These are phyloP conservation scores for Crataegus laevigata DNA, from an alignment of 306 rosid genomes.

Conservation along the genomic window DNA sequence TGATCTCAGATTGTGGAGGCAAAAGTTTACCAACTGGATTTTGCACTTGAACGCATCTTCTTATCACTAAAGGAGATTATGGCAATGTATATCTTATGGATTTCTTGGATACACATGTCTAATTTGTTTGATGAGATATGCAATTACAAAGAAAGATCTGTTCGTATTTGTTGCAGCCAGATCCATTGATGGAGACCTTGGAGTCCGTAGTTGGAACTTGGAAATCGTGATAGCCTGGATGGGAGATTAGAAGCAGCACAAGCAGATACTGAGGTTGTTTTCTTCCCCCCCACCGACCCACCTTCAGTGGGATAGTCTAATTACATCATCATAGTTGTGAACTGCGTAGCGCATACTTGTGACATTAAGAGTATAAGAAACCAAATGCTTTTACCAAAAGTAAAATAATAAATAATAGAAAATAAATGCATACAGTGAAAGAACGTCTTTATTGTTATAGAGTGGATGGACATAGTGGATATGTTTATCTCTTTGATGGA, in stretches of 20 bases:
- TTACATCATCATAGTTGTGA: background rate
- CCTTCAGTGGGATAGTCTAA: background rate
- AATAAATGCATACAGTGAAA: no score
- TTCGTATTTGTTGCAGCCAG: slow-evolving; percentile 56
- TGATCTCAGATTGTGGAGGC: slow-evolving; percentile 73
- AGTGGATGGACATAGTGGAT: background rate
- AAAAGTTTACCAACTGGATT: slow-evolving; percentile 80
- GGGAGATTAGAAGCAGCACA: slow-evolving; percentile 62
- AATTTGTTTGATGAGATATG: background rate
- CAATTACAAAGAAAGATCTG: background rate
- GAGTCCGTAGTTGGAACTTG: slow-evolving; percentile 79
- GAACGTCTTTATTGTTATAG: no score
- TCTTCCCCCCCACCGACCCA: no score
- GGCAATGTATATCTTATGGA: slow-evolving; percentile 30
- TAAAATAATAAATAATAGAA: no score
- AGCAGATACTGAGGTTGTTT: slow-evolving; percentile 56
- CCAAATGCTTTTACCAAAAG: no score
- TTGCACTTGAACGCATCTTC: slow-evolving; percentile 63
- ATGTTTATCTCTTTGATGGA: background rate
- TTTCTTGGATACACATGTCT: background rate
- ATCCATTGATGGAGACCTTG: slow-evolving; percentile 70
- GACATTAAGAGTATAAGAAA: background rate
- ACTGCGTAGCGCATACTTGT: background rate
- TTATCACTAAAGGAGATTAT: slow-evolving; percentile 72
- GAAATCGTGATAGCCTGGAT: slow-evolving; percentile 44